Base-by-base conservation (phyloP, 345 rosid species). In the Reutealis trisperma region DNA sequence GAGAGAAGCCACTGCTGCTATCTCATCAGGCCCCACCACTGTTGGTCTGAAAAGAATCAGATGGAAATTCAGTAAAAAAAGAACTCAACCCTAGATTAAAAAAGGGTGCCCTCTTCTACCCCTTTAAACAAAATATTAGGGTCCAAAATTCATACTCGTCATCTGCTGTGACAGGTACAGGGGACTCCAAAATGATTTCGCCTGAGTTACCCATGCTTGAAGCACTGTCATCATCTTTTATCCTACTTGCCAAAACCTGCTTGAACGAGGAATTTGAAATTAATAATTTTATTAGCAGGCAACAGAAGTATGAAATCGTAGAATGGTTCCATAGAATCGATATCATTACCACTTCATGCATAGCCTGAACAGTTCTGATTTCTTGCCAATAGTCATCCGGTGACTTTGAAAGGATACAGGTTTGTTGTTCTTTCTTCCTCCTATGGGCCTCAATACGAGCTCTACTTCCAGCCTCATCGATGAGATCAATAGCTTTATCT, bases 321-420 rank as follows among this genome's bases (percentile, higher is more conserved):
- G 42, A 76, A 73, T 18, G 60, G 63, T 37, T 78, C 57, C 47
- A 71, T 32, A 18, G 21, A 19, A 61, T 41, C 24, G 65, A 77
- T 30, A 70, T 67, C 67, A 73, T 86, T 93, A 93, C 99, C 96
- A 92, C 90, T 83, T 96, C 97, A 67, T 92, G 99, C 97, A 96
- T 96, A 72, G 98, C 98, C 79, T 90, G 92, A 83, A 92, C 98
- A 80, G 97, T 85, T 87, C 90, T 89, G 76, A 93, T 96, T 84
- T 96, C 99, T 80, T 92, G 96, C 99, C 99, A 96, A 84, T 96
- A 96, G 83, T 96, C 98, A 80, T 86, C 88, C 5, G 99, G 96
- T 44, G 90, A 80, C 86, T 91, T 87, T 14, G 97, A 89, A 60
- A 96, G 99, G 83, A 93, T 90, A 82, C 85, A 84, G 57, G 83